A percentile compares a stretch with the other conserved stretches of the same genome.
Conservation (phyloP, 2,329 filamentous ascomycete genomes). For the Alternaria dauci region DNA sequence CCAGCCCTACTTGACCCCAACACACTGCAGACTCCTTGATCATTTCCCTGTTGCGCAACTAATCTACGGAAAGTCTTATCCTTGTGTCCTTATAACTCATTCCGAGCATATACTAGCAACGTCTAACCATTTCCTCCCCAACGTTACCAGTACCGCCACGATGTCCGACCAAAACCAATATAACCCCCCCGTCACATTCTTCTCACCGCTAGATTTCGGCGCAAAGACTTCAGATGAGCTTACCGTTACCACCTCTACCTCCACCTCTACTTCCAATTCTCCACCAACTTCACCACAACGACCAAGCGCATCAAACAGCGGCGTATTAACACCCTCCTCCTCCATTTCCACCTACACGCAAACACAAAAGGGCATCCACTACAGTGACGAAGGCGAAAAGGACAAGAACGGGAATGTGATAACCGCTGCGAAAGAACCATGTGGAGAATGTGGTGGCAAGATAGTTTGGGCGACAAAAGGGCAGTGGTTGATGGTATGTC, state of each 20-base stretch:
- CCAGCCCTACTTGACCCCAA: not conserved
- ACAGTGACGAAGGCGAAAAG: slow-evolving; percentile 12
- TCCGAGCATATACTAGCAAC: not conserved
- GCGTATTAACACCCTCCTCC: not conserved
- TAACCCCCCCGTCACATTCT: not conserved
- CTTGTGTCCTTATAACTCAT: not conserved
- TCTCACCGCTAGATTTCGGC: not conserved
- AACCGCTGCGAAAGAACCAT: not conserved
- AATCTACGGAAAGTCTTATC: not conserved
- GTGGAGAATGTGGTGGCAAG: slow-evolving; percentile 8
- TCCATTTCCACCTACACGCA: not conserved
- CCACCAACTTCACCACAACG: not conserved
- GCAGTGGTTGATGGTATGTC: slow-evolving; percentile 15
- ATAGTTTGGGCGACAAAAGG: slow-evolving; percentile 14
- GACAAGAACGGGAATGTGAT: slow-evolving; percentile 8
- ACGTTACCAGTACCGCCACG: not conserved
- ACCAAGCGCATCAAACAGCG: not conserved
- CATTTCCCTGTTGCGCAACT: not conserved
- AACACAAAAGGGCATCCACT: not conserved
- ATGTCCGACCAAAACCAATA: not conserved
- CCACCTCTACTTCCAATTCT: not conserved
- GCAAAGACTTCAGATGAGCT: not conserved
- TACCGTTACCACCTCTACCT: not conserved
- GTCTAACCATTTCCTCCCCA: rapidly evolving
- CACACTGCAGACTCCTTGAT: not conserved